Percentiles rank a stretch among this genome's conserved stretches.
These are phyloP conservation scores for Nadsonia commutata DNA, from an alignment of 1,139 yeast genomes.

Conservation along the genomic window DNA sequence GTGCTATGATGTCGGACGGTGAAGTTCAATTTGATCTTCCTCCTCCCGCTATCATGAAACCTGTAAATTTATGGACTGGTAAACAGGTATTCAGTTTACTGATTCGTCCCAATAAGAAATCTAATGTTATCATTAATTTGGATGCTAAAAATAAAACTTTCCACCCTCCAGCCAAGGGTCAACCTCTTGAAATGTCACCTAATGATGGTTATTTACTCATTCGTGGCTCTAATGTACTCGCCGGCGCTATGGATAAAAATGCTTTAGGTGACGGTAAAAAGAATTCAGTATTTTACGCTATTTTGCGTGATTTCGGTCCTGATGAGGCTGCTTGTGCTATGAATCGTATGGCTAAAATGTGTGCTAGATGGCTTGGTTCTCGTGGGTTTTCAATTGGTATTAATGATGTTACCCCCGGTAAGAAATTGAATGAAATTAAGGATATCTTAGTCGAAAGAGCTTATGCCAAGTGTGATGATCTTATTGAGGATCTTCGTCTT, in stretches of 20 bases:
- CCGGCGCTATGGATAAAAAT: constrained; percentile 96
- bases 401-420: constrained; percentile 91
- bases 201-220: constrained; percentile 90
- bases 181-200: constrained; percentile 90
- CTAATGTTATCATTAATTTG: constrained; percentile 73
- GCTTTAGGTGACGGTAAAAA: constrained; percentile 96
- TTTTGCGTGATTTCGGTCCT: constrained; percentile 88
- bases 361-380: constrained; percentile 89
- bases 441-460: constrained; percentile 87
- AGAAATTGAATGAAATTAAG: constrained; percentile 58
- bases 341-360: constrained; percentile 96
- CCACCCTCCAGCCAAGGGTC: constrained; percentile 50
- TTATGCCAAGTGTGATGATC: constrained; percentile 80
- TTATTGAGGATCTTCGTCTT: constrained; percentile 61
- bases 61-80: constrained; percentile 89
- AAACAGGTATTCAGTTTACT: constrained; percentile 84
- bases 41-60: constrained; percentile 87
- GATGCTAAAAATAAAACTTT: constrained; percentile 92
- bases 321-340: constrained; percentile 90
- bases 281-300: constrained; percentile 90
- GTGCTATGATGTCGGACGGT: constrained; percentile 96
- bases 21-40: constrained; percentile 79
- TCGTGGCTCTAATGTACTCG: constrained; percentile 73
- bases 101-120: constrained; percentile 63
- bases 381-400: constrained; percentile 97